phyloP scores from a whole-genome alignment of 768 basidiomycete species.

The Serendipita sp. region DNA sequence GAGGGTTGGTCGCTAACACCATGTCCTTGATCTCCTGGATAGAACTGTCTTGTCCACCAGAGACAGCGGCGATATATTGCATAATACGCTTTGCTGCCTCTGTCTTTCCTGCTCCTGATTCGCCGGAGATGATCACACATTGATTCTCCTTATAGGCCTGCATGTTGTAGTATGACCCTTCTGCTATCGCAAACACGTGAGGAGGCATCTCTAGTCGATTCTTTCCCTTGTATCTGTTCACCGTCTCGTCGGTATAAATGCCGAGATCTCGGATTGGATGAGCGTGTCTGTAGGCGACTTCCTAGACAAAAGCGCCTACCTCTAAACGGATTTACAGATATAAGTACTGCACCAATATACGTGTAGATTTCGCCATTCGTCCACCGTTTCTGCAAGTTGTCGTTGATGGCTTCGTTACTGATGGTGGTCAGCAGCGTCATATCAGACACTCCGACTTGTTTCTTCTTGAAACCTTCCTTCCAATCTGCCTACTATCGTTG shows the following conservation, averaged over 20 bases:
- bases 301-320: conserved; percentile 29
- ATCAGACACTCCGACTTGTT: conserved; percentile 92
- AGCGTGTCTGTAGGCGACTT: conserved; percentile 7
- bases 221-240: conserved; percentile 82
- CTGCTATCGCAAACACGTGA: conserved; percentile 94
- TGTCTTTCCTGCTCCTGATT: conserved; percentile 98
- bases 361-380: conserved; percentile 93
- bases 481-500: conserved; percentile 65
- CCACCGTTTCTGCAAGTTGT: conserved; percentile 94
- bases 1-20: conserved; percentile 95
- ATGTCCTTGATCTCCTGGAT: conserved; percentile 99
- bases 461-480: conserved; percentile 99
- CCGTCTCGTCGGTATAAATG: conserved; percentile 84
- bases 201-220: conserved; percentile 96
- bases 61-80: conserved; percentile 98
- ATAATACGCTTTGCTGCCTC: conserved; percentile 99
- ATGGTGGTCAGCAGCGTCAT: conserved; percentile 96
- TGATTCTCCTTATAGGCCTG: conserved; percentile 98
- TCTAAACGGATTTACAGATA: conserved; percentile 98
- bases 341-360: conserved; percentile 94
- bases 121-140: conserved; percentile 98
- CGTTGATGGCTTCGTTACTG: conserved; percentile 94
- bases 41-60: conserved; percentile 58
- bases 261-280: conserved; percentile 54
- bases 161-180: conserved; percentile 97